A percentile compares a stretch with the other conserved stretches of the same genome.
phyloP scores from a whole-genome alignment of 78 protist genomes.

The Monocercomonoides exilis region DNA sequence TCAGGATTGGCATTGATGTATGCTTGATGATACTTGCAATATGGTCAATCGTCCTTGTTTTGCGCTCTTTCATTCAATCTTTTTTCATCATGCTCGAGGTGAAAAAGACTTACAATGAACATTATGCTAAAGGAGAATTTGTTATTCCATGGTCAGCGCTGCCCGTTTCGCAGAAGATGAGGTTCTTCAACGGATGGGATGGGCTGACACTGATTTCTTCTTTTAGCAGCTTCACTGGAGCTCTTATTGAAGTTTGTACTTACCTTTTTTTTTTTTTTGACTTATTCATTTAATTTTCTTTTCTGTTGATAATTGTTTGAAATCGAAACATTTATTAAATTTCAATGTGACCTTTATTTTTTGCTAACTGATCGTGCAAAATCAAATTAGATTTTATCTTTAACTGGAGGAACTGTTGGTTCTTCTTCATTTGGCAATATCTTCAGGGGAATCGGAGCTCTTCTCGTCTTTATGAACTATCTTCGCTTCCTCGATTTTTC shows the following conservation, averaged over 20 bases:
- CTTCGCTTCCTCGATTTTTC: background rate
- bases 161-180: background rate
- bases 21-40: no score
- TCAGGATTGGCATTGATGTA: no score
- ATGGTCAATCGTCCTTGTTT: background rate
- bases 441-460: background rate
- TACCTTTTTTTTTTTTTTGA: no score
- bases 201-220: background rate
- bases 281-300: no score
- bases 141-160: background rate
- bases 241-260: background rate
- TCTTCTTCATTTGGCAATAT: background rate
- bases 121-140: background rate
- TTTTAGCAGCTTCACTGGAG: background rate
- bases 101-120: background rate
- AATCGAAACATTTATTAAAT: no score
- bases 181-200: background rate
- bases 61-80: background rate
- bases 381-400: no score
- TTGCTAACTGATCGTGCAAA: no score
- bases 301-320: no score
- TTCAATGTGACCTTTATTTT: no score
- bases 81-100: background rate
- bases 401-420: background rate
- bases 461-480: background rate